These are phyloP conservation scores for Heliamphora pulchella DNA, from an alignment of 179 eudicot genomes.

Conservation along the genomic window DNA sequence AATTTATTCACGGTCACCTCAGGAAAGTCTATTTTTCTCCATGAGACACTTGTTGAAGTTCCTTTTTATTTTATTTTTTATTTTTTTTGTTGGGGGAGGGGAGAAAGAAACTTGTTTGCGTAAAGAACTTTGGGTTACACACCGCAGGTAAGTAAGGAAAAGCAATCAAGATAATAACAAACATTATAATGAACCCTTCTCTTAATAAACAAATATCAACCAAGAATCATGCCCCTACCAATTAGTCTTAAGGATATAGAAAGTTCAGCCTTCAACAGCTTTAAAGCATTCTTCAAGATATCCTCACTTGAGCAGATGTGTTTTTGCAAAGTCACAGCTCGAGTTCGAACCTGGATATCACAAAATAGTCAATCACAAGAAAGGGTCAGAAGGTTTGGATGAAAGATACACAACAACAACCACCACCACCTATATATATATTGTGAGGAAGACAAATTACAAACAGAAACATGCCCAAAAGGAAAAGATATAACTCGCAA, in stretches of 20 bases:
- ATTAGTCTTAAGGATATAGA: conserved; percentile 78
- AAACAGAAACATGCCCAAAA: neutral
- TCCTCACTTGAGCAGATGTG: conserved; percentile 65
- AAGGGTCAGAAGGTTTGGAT: neutral
- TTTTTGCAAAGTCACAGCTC: conserved; percentile 70
- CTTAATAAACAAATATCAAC: neutral
- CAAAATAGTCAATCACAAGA: conserved; percentile 10
- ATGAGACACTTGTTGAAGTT: neutral
- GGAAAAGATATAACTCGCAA: neutral
- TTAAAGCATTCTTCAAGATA: conserved; percentile 69
- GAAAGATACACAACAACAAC: neutral
- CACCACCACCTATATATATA: neutral
- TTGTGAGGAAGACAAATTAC: neutral
- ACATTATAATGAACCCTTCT: neutral
- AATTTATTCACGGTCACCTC: neutral
- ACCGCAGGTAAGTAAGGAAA: neutral
- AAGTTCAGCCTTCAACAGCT: conserved; percentile 88
- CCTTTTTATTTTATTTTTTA: neutral
- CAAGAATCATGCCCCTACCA: conserved; percentile 35
- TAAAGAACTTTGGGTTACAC: neutral
- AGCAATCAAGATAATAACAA: neutral
- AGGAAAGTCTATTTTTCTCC: neutral
- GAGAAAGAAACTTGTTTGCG: neutral
- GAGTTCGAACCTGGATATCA: conserved; percentile 61
- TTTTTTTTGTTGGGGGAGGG: too few species aligned